A percentile compares a stretch with the other conserved stretches of the same genome.
These are phyloP conservation scores for Mucuna pruriens DNA, from an alignment of 306 rosid genomes.

Conservation along the genomic window DNA sequence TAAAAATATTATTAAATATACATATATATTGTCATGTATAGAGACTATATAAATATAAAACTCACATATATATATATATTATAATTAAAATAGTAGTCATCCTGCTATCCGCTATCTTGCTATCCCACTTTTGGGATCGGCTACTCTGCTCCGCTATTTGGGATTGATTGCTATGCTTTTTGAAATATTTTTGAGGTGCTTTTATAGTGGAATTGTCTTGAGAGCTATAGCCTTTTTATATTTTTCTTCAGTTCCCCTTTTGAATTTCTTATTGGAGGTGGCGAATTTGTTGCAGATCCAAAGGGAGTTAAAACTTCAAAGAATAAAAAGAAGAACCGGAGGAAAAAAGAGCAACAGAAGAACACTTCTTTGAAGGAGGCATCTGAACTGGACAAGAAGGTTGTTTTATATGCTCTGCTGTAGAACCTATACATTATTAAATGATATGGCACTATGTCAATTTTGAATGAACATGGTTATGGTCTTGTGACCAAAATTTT, in stretches of 20 bases:
- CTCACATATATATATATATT: no score
- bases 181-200: conserved; percentile 11
- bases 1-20: no score
- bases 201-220: not conserved
- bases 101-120: no score
- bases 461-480: conserved; percentile 7
- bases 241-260: conserved; percentile 29
- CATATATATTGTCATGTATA: no score
- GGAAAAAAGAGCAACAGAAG: conserved; percentile 79
- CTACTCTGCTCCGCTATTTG: no score
- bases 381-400: conserved; percentile 63
- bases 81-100: no score
- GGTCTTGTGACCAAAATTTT: conserved; percentile 1
- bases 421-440: not conserved
- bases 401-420: conserved; percentile 31
- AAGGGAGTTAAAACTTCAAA: conserved; percentile 73
- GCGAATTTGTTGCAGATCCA: conserved; percentile 63
- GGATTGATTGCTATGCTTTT: conserved; percentile 33
- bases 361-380: conserved; percentile 57
- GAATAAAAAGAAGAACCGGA: conserved; percentile 88
- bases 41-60: no score
- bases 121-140: no score
- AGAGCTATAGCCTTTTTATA: conserved; percentile 18
- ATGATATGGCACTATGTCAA: conserved; percentile 27
- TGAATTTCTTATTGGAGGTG: conserved; percentile 37